Evolutionary conservation across 2,329 filamentous ascomycete genomes (phyloP).

Genomic region (Neoscytalidium dimidiatum): DNA sequence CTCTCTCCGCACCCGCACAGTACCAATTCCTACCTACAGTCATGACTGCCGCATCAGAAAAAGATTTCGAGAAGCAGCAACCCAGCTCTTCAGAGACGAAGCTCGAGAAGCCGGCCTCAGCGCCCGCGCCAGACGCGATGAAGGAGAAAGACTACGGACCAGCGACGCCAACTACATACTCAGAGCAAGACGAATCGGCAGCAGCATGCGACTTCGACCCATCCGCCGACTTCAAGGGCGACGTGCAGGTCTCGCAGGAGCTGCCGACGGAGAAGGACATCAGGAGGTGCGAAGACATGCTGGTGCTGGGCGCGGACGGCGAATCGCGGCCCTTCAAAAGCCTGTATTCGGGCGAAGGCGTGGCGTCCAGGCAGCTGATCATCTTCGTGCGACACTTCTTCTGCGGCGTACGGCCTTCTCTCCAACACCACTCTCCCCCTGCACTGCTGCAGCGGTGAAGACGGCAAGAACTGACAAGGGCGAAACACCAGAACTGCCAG

Average conservation of each 20-base stretch:
- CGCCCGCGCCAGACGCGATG: neutral
- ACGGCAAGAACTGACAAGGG: neutral
- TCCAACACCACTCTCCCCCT: neutral
- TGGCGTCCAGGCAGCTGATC: conserved; percentile 58
- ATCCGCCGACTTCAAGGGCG: conserved; percentile 34
- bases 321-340: conserved; percentile 39
- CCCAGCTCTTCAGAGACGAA: neutral
- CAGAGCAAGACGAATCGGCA: neutral
- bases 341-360: conserved; percentile 36
- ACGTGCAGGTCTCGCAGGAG: conserved; percentile 39
- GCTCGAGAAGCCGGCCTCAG: neutral
- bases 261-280: conserved; percentile 35
- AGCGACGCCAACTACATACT: neutral
- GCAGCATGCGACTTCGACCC: conserved; percentile 25
- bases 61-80: neutral
- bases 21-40: neutral
- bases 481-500: conserved; percentile 71
- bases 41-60: neutral
- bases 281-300: conserved; percentile 31
- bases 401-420: conserved; percentile 70
- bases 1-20: neutral
- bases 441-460: neutral
- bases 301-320: conserved; percentile 38
- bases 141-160: neutral
- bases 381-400: conserved; percentile 81